Evolutionary conservation across 306 rosid genomes (phyloP).

Genomic region (Canavalia ensiformis): DNA sequence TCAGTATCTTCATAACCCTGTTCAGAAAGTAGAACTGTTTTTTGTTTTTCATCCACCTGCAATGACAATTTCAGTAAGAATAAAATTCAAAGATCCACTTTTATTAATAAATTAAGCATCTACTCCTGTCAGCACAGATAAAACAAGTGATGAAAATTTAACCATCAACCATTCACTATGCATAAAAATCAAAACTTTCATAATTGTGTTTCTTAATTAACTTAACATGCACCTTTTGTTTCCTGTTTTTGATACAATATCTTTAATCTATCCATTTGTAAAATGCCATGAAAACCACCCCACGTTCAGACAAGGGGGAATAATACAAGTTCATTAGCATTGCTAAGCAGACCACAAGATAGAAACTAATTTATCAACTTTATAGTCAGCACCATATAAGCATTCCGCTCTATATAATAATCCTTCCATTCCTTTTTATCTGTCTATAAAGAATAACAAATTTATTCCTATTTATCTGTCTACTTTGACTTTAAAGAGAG

Average conservation of each 20-base stretch:
- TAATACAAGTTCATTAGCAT: slow-evolving; percentile 17
- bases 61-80: slow-evolving; percentile 43
- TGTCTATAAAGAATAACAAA: no score
- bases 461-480: no score
- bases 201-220: not conserved
- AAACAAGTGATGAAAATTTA: slow-evolving; percentile 27
- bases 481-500: no score
- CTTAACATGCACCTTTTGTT: not conserved
- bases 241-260: slow-evolving; percentile 25
- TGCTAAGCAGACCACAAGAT: slow-evolving; percentile 27
- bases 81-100: slow-evolving; percentile 18
- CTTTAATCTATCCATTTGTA: slow-evolving; percentile 25
- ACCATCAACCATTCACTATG: slow-evolving; percentile 10
- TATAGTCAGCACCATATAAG: not conserved
- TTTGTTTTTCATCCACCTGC: slow-evolving; percentile 97
- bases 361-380: slow-evolving; percentile 16
- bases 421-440: no score
- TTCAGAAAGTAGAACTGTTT: slow-evolving; percentile 84
- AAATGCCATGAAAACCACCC: slow-evolving; percentile 40
- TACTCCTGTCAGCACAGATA: slow-evolving; percentile 12
- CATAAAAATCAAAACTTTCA: slow-evolving; percentile 27
- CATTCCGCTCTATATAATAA: slow-evolving; percentile 25
- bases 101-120: slow-evolving; percentile 26
- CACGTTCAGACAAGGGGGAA: slow-evolving; percentile 25
- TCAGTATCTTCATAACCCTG: slow-evolving; percentile 99